Base-by-base conservation (phyloP, 805 yeast species). In the Saccharomycodes ludwigii region DNA sequence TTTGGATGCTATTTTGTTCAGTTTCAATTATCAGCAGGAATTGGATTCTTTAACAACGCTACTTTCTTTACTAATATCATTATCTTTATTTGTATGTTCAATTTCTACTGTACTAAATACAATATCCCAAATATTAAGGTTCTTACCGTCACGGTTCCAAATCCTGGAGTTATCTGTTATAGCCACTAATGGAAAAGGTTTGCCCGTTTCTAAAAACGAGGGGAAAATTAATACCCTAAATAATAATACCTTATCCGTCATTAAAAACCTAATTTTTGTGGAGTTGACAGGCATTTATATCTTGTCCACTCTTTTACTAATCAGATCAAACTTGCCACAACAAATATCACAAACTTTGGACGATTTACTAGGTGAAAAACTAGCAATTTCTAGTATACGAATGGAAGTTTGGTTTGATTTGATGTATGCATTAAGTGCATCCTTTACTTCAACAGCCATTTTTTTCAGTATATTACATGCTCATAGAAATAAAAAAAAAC, bases 91-190 rank as follows among this genome's bases (percentile, higher is more conserved):
- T 42, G 44, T 70, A 1, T 66, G 78, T 36, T 73, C 83, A 1
- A 65, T 78, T 42, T 73, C 78, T 17, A 76, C 76, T 34, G 85
- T 78, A 1, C 50, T 66, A 29, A 55, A 65, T 24, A 76, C 86
- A 0, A 66, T 77, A 36, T 65, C 70, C 25, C 75, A 76, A 21
- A 52, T 76, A 11, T 47, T 58, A 23, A 52, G 56, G 10, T 43
- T 61, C 24, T 31, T 61, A 6, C 66, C 66, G 3, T 37, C 53
- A 6, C 51, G 52, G 25, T 40, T 59, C n/a, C 55, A 54, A 22
- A 35, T 44, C 4, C 29, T 48, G 16, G 53, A 54, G 3, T 31
- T 50, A 37, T 44, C 43, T 37, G 48, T 53, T 2, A 39, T 50
- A 32, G 42, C 44, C 19, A 32, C 38, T 17, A 37, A 36, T n/a